Evolutionary conservation across 106 monocot genomes (phyloP).

Genomic region (Dendrobium huoshanense): DNA sequence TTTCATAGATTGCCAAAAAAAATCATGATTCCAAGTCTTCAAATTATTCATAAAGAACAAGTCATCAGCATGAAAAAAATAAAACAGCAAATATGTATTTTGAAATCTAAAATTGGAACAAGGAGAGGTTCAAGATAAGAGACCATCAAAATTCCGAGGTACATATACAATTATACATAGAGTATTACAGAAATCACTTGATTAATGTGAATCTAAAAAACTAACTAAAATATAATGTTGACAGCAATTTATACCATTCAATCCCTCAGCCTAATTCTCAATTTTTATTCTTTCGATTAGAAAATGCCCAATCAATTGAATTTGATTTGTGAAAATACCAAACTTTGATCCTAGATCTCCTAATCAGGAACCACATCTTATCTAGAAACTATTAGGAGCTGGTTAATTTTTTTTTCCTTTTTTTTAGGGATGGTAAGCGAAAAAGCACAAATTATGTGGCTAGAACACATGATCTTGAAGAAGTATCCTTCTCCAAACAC

Average conservation of each 20-base stretch:
- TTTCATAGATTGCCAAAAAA: conserved; percentile 84
- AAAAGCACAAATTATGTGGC: too few relatives aligned
- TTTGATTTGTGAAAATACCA: background rate
- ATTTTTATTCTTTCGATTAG: background rate
- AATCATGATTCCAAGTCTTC: conserved; percentile 93
- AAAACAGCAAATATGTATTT: background rate
- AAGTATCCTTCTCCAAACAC: too few relatives aligned
- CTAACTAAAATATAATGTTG: too few relatives aligned
- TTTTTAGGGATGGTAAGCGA: too few relatives aligned
- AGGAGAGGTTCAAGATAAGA: background rate
- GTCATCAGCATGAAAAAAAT: background rate
- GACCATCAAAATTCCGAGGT: too few relatives aligned
- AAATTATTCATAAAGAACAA: conserved; percentile 4
- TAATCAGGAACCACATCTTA: background rate
- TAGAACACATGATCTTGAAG: too few relatives aligned
- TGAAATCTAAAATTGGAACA: background rate
- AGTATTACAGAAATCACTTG: background rate
- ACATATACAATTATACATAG: too few relatives aligned
- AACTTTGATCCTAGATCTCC: background rate
- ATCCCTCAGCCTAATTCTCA: background rate
- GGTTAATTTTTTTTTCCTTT: background rate
- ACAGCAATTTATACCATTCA: background rate
- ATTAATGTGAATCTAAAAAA: background rate
- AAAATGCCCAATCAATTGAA: background rate
- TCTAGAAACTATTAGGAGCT: background rate